Conservation (phyloP, 495 filamentous ascomycete genomes). For the Talaromyces borbonicus region DNA sequence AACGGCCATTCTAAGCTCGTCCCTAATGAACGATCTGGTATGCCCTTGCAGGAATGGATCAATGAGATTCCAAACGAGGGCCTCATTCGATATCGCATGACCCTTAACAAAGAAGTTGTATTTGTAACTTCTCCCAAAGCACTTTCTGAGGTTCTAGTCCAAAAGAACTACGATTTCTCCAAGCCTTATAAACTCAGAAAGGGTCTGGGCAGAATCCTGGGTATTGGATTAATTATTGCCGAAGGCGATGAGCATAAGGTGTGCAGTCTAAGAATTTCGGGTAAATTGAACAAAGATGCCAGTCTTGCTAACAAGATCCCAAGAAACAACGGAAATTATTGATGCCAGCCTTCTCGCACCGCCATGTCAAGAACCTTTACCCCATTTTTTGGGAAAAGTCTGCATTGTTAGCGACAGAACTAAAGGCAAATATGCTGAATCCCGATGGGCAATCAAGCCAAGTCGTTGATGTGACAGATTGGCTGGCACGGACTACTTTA, state of each 20-base stretch:
- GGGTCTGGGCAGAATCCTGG: constrained; percentile 12
- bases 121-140: constrained; percentile 15
- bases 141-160: constrained; percentile 15
- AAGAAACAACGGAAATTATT: constrained; percentile 51
- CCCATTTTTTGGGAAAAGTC: constrained; percentile 58
- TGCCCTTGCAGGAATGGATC: constrained; percentile 17
- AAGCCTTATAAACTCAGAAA: constrained; percentile 14
- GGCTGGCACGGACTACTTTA: constrained; percentile 48
- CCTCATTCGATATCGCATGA: constrained; percentile 16
- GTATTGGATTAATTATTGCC: constrained; percentile 15
- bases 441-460: constrained; percentile 8
- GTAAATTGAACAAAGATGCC: neutral
- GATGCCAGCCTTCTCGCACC: constrained; percentile 60
- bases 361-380: constrained; percentile 63
- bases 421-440: constrained; percentile 3
- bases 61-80: constrained; percentile 21
- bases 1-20: constrained; percentile 1
- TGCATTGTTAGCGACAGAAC: neutral
- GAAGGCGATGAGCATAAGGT: constrained; percentile 16
- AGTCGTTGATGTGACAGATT: constrained; percentile 43
- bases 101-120: constrained; percentile 17
- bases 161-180: constrained; percentile 16
- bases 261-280: neutral
- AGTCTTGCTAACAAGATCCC: constrained; percentile 10
- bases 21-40: neutral